These are phyloP conservation scores for Mrakia blollopis DNA, from an alignment of 768 basidiomycete genomes.

Conservation along the genomic window DNA sequence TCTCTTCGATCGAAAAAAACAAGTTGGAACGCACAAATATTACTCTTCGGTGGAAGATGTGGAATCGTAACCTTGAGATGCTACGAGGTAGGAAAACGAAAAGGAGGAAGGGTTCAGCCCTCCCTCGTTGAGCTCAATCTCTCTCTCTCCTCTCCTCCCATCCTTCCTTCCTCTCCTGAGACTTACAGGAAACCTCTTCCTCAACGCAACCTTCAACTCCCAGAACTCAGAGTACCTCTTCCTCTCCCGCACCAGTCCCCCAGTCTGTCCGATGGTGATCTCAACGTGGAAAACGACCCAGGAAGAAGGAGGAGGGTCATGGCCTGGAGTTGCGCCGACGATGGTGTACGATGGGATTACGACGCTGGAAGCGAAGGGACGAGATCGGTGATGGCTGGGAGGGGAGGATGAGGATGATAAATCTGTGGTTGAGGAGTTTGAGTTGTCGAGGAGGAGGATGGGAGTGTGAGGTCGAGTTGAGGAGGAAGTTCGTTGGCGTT, in stretches of 20 bases:
- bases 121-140: not conserved
- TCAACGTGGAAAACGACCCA: constrained; percentile 3
- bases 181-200: not conserved
- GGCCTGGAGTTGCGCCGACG: not conserved
- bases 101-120: not conserved
- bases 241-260: not conserved
- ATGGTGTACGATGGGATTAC: constrained; percentile 1
- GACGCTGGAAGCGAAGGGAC: not conserved
- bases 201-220: not conserved
- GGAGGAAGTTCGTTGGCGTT: not conserved
- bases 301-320: not conserved
- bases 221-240: constrained; percentile 15
- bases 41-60: not conserved
- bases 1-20: not conserved
- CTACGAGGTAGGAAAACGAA: not conserved
- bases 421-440: not conserved
- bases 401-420: not conserved
- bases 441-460: constrained; percentile 14
- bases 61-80: not conserved
- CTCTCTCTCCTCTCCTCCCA: not conserved
- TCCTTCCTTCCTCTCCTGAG: not conserved
- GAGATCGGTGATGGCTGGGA: not conserved
- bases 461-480: not conserved
- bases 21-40: not conserved
- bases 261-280: not conserved